phyloP scores from a whole-genome alignment of 805 yeast species.

The Naumovozyma baii region DNA sequence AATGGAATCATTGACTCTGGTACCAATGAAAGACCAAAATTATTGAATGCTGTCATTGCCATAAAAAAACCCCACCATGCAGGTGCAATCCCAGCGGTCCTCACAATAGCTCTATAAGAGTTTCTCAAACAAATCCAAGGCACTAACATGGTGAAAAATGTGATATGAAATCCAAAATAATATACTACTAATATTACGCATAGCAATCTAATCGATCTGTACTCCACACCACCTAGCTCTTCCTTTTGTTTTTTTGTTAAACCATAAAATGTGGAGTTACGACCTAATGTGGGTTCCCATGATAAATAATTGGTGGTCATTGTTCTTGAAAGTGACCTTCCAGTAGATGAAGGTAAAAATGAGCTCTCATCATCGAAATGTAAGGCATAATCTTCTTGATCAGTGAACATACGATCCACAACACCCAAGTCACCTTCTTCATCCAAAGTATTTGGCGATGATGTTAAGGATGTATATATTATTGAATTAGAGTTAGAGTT shows the following conservation, averaged over 20 bases:
- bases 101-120: slow-evolving; percentile 36
- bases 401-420: background rate
- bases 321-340: slow-evolving; percentile 2
- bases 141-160: slow-evolving; percentile 42
- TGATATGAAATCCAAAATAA: slow-evolving; percentile 62
- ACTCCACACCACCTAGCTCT: slow-evolving; percentile 94
- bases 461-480: background rate
- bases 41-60: slow-evolving; percentile 66
- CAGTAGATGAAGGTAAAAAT: slow-evolving; percentile 4
- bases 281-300: slow-evolving; percentile 85
- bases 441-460: background rate
- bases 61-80: slow-evolving; percentile 93
- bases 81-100: slow-evolving; percentile 51
- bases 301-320: slow-evolving; percentile 53
- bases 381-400: background rate
- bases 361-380: background rate
- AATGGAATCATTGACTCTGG: slow-evolving; percentile 70
- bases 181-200: slow-evolving; percentile 53
- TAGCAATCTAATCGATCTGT: slow-evolving; percentile 71
- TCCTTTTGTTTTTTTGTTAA: slow-evolving; percentile 75
- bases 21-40: slow-evolving; percentile 72
- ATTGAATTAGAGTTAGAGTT: no score
- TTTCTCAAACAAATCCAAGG: slow-evolving; percentile 47
- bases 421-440: background rate
- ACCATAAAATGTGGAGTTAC: slow-evolving; percentile 84